A percentile compares a stretch with the other conserved stretches of the same genome.
Evolutionary conservation across 495 filamentous ascomycete species (phyloP).

Genomic region (Xylaria sp.): DNA sequence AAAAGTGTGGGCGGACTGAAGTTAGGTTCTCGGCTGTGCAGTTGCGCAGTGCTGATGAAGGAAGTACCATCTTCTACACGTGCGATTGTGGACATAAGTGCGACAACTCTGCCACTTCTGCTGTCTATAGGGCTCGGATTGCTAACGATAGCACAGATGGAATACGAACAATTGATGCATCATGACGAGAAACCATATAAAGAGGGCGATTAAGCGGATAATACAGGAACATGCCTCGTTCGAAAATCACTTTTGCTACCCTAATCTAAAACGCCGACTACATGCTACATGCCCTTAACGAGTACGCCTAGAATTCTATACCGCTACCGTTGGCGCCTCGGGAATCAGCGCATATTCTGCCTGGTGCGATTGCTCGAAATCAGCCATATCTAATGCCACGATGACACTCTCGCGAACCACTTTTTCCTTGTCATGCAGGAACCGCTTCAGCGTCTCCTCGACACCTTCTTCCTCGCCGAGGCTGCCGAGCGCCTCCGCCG

Average conservation of each 20-base stretch:
- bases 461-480: conserved; percentile 93
- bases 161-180: conserved; percentile 63
- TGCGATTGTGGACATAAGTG: conserved; percentile 89
- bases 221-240: conserved; percentile 11
- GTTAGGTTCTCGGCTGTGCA: conserved; percentile 88
- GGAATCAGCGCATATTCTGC: conserved; percentile 91
- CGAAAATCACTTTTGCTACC: conserved; percentile 38
- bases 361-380: conserved; percentile 90
- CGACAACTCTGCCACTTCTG: conserved; percentile 38
- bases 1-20: conserved; percentile 79
- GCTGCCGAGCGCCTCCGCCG: conserved; percentile 95
- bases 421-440: conserved; percentile 86
- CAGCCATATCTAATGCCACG: conserved; percentile 97
- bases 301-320: conserved; percentile 28
- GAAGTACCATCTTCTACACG: conserved; percentile 85
- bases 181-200: conserved; percentile 14
- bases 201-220: conserved; percentile 11
- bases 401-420: conserved; percentile 94
- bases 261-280: conserved; percentile 37
- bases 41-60: conserved; percentile 92
- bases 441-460: conserved; percentile 80
- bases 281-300: conserved; percentile 29
- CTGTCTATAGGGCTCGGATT: conserved; percentile 8
- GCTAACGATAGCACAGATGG: conserved; percentile 58
- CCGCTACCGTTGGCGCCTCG: conserved; percentile 52